Base-by-base conservation (phyloP, 208 protist genomes). In the Spongospora subterranea region DNA sequence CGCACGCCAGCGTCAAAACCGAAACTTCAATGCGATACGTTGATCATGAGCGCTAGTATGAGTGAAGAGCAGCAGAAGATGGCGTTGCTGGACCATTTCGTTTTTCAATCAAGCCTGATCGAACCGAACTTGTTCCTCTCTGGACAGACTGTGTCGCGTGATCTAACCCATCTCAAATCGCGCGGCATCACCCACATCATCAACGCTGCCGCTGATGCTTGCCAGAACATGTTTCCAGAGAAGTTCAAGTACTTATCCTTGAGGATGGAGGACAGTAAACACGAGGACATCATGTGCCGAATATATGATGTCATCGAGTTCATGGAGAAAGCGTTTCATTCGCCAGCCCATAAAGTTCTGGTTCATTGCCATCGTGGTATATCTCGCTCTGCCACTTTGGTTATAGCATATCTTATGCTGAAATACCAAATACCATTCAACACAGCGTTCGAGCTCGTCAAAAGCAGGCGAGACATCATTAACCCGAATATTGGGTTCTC, bases 341-440 rank as follows among this genome's bases (percentile, higher is more conserved):
- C 6, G 17, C 71, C 71, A 17, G 17, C 6, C 35, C 29, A 89
- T n/a, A 89, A 77, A 11, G 92, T 95, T 35, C 46, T 95, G 38
- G 77, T 95, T 38, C 94, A 95, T 91, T 95, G 94, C 54, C 89
- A 93, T 77, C 94, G 93, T 17, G 94, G 94, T 64, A 94, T 95
- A 0, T 93, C 77, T 39, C 92, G 94, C 82, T 92, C 90, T 17
- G 71, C 93, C 35, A 93, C 91, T 17, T 39, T 93, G 20, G 88
- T 66, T 46, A 96, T 96, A 24, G 94, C 94, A 0, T 96, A 95
- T 82, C 45, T 95, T 24, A 95, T 95, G 94, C 38, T 71, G 39
- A 54, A 92, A 46, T 0, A 93, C 17, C 89, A 92, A 0, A 0
- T 94, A 0, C 89, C 41, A 1, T 92, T 88, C 45, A 45, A 94